Evolutionary conservation across 805 yeast genomes (phyloP).

Genomic region (Saccharomycopsis fibuligera): DNA sequence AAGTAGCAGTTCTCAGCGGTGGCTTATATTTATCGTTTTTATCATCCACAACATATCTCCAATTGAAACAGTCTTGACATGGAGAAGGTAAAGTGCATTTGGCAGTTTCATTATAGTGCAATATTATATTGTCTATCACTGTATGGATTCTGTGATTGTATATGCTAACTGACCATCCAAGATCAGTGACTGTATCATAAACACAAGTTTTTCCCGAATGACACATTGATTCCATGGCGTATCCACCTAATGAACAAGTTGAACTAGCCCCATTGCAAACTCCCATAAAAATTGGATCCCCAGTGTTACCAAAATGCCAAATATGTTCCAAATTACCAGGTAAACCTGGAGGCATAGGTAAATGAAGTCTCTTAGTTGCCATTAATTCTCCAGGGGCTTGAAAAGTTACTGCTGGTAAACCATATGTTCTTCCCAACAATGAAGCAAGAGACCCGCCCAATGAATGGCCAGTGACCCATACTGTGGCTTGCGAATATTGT

Average conservation of each 20-base stretch:
- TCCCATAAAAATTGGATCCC: constrained; percentile 95
- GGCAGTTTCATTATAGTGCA: constrained; percentile 71
- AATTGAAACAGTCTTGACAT: constrained; percentile 84
- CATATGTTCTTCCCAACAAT: constrained; percentile 80
- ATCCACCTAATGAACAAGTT: constrained; percentile 85
- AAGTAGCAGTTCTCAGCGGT: constrained; percentile 35
- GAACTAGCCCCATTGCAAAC: constrained; percentile 92
- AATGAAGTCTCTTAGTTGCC: constrained; percentile 76
- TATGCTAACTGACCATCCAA: constrained; percentile 87
- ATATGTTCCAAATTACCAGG: constrained; percentile 73
- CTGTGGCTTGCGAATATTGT: constrained; percentile 60
- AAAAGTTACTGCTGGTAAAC: constrained; percentile 82
- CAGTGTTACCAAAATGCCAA: constrained; percentile 96
- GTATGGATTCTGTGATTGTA: constrained; percentile 86
- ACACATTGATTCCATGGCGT: constrained; percentile 95
- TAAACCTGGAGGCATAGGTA: constrained; percentile 90
- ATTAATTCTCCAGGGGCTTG: constrained; percentile 91
- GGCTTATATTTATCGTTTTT: constrained; percentile 23
- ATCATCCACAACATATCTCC: constrained; percentile 61
- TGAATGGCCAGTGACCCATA: constrained; percentile 95
- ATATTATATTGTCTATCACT: constrained; percentile 75
- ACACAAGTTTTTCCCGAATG: constrained; percentile 85
- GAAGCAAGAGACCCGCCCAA: constrained; percentile 85
- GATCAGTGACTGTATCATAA: constrained; percentile 83
- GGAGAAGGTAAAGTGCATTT: constrained; percentile 69